These are phyloP conservation scores for Fusarium bactridioides DNA, from an alignment of 2,329 filamentous ascomycete genomes.

Conservation along the genomic window DNA sequence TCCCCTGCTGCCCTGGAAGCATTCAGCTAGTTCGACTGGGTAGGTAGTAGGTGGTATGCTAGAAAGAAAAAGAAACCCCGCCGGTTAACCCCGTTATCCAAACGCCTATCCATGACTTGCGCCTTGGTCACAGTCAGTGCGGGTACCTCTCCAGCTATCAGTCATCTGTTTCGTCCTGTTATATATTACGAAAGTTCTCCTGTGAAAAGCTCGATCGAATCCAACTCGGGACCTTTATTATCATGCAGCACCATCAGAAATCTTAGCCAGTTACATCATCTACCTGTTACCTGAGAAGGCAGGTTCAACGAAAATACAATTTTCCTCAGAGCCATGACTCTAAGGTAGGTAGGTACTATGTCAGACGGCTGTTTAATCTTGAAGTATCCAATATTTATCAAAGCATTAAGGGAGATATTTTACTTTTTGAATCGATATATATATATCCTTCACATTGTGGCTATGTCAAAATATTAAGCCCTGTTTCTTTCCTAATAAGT, in stretches of 20 bases:
- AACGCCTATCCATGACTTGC: background rate
- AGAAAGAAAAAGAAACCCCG: conserved; percentile 4
- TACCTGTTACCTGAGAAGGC: background rate
- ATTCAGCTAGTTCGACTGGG: conserved; percentile 22
- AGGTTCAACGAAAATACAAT: background rate
- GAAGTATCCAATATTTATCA: background rate
- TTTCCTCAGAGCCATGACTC: background rate
- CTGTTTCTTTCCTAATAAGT: background rate
- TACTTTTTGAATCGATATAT: background rate
- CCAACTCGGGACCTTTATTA: background rate
- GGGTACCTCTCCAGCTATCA: background rate
- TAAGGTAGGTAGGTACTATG: too few relatives aligned
- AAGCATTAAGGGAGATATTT: background rate
- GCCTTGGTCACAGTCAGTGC: background rate
- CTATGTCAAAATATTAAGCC: background rate
- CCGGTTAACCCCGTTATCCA: conserved; percentile 20
- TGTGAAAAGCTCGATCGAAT: conserved; percentile 4
- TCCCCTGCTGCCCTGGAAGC: conserved; percentile 13
- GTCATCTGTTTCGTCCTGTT: background rate
- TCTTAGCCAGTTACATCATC: background rate
- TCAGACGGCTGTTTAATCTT: background rate
- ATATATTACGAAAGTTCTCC: background rate
- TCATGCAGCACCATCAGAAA: background rate
- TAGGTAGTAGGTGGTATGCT: background rate
- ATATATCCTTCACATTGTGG: background rate